Evolutionary conservation across 805 yeast genomes (phyloP), one percentile per base, ranked within the genome.

Genomic region (Starmerella floris): DNA sequence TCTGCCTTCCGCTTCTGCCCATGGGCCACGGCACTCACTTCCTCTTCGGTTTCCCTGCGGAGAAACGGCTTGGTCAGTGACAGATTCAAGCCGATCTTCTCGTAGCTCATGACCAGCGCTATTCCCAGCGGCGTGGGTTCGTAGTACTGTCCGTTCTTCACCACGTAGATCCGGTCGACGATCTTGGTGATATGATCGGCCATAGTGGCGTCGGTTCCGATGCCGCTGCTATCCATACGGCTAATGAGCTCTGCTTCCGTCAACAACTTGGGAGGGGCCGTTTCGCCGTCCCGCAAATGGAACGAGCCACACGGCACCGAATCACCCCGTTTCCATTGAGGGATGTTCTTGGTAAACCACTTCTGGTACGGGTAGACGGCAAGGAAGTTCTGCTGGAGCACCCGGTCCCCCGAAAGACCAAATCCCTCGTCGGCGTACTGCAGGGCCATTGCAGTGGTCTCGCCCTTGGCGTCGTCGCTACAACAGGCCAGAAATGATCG

Each of bases 171-270:
- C 41, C 98, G 63, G 10, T 60, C 59, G 23, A 72, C 62, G 34
- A 91, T 76, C 56, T 82, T 87, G 44, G 81, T 85, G 30, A 91
- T 91, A 61, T 91, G 99, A 34, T 91, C 98, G 0, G 97, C 98
- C 61, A 91, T 93, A 0, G 99, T 91, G 1, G 99, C 99, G 65
- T 91, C 99, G 0, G 99, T 91, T 2, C 99, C 99, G 35, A 91
- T 91, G 0, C 97, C 97, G 60, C 91, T 91, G 10, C 77, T 82
- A 64, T 93, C 97, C 99, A 91, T 91, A 37, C 91, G 64, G 9
- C 83, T 79, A 62, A 91, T 84, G 20, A 91, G 67, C 56, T 88
- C 98, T 0, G 95, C 70, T 59, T 91, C 99, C 0, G 97, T 88
- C 68, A 91, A 70, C 41, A 76, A 79, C 23, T 64, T 61, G 0